Percentiles rank a stretch among this genome's conserved stretches.
phyloP scores from a whole-genome alignment of 1,139 yeast genomes.

The Geotrichum macrosporum region DNA sequence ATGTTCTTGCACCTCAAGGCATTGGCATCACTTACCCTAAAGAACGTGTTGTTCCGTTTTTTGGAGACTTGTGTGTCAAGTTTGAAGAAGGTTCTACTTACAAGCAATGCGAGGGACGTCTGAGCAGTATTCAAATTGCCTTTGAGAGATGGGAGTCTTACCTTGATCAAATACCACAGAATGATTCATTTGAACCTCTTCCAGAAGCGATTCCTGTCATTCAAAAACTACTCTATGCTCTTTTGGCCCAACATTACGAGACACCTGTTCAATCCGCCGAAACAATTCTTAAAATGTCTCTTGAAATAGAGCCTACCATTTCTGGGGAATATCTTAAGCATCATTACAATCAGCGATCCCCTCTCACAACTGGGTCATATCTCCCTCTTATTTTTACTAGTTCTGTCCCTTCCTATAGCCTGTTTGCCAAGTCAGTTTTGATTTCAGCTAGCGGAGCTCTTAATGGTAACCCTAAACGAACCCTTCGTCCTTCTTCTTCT shows the following conservation, averaged over 20 bases:
- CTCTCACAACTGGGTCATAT: conserved; percentile 53
- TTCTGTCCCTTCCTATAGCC: conserved; percentile 48
- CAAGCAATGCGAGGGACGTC: conserved; percentile 59
- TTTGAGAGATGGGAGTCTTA: conserved; percentile 80
- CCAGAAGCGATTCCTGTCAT: conserved; percentile 35
- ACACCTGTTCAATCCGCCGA: conserved; percentile 26
- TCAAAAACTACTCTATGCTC: conserved; percentile 38
- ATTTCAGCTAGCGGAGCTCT: conserved; percentile 33
- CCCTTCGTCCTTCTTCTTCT: conserved; percentile 20
- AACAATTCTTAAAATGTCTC: conserved; percentile 42
- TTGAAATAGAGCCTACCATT: conserved; percentile 44
- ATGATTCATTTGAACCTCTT: conserved; percentile 35
- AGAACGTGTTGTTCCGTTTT: conserved; percentile 79
- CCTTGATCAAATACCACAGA: conserved; percentile 42
- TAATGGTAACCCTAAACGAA: conserved; percentile 22
- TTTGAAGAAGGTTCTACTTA: conserved; percentile 42
- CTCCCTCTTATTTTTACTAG: conserved; percentile 60
- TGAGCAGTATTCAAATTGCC: conserved; percentile 67
- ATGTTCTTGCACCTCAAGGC: conserved; percentile 85
- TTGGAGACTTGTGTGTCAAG: conserved; percentile 70
- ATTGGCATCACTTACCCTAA: conserved; percentile 74
- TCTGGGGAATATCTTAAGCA: conserved; percentile 43
- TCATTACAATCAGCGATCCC: conserved; percentile 46
- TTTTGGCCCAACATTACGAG: conserved; percentile 36
- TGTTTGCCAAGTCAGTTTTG: conserved; percentile 50